phyloP scores from a whole-genome alignment of 257 asterid genomes.

The Leonotis leonurus region DNA sequence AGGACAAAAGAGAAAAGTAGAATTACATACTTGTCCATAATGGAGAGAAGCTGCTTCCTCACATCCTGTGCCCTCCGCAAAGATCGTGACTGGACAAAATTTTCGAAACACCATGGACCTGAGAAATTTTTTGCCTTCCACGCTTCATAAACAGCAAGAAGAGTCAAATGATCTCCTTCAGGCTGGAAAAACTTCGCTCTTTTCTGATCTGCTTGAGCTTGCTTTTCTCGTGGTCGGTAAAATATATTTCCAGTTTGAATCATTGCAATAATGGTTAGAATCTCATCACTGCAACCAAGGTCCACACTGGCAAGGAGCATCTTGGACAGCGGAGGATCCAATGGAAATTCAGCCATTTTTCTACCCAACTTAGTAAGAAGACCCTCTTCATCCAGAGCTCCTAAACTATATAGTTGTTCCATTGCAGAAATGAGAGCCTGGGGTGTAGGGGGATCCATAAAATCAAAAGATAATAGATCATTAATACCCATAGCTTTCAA shows the following conservation, averaged over 20 bases:
- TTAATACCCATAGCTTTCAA: slow-evolving; percentile 83
- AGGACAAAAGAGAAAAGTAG: too few species aligned
- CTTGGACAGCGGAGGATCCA: too few species aligned
- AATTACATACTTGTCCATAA: slow-evolving; percentile 73
- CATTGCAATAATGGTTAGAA: slow-evolving; percentile 85
- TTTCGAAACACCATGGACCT: slow-evolving; percentile 93
- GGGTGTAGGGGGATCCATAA: too few species aligned
- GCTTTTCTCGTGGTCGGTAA: slow-evolving; percentile 92
- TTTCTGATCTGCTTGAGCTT: slow-evolving; percentile 92
- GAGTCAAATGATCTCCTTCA: slow-evolving; percentile 86
- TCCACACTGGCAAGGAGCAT: slow-evolving; percentile 81
- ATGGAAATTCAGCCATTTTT: too few species aligned
- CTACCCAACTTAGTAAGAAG: too few species aligned
- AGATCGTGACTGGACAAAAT: slow-evolving; percentile 80
- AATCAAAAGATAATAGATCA: too few species aligned
- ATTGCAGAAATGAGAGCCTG: slow-evolving; percentile 81
- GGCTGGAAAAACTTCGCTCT: slow-evolving; percentile 88
- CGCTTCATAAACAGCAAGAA: slow-evolving; percentile 91
- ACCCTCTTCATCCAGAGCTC: too few species aligned
- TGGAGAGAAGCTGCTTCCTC: slow-evolving; percentile 77
- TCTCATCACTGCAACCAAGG: slow-evolving; percentile 91
- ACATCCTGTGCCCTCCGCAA: slow-evolving; percentile 90
- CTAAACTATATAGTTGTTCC: slow-evolving; percentile 83
- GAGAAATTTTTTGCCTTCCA: slow-evolving; percentile 93
- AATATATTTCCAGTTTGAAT: slow-evolving; percentile 89